phyloP scores from a whole-genome alignment of 2,329 filamentous ascomycete species.

The Chrysosporium queenslandicum region DNA sequence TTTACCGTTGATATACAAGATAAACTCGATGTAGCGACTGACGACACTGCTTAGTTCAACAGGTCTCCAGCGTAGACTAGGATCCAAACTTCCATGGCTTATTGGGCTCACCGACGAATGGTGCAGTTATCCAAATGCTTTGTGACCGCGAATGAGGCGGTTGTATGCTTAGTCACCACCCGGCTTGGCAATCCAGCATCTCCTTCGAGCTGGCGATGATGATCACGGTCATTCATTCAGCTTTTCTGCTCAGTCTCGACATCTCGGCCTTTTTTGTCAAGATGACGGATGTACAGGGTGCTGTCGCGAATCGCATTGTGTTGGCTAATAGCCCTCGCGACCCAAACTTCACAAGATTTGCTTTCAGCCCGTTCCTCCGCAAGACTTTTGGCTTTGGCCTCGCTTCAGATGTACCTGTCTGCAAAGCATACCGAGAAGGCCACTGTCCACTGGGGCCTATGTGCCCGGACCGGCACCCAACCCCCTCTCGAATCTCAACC shows the following conservation, averaged over 20 bases:
- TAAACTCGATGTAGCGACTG: too few relatives aligned
- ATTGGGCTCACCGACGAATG: too few relatives aligned
- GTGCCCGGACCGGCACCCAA: slow-evolving; percentile 74
- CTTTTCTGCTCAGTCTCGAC: background rate
- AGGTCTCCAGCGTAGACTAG: too few relatives aligned
- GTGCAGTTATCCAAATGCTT: too few relatives aligned
- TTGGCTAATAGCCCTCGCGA: slow-evolving; percentile 29
- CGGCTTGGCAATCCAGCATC: too few relatives aligned
- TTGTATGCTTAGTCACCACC: too few relatives aligned
- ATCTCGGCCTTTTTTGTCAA: background rate
- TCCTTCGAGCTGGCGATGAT: too few relatives aligned
- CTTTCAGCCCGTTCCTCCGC: slow-evolving; percentile 76
- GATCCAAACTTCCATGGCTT: too few relatives aligned
- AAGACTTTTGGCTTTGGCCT: slow-evolving; percentile 77
- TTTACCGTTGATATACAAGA: too few relatives aligned
- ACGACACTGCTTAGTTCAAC: too few relatives aligned
- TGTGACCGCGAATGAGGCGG: too few relatives aligned
- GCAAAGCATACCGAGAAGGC: slow-evolving; percentile 74
- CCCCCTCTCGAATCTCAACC: slow-evolving; percentile 37
- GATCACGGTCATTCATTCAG: background rate
- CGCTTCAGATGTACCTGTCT: slow-evolving; percentile 65
- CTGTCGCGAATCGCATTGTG: slow-evolving; percentile 29
- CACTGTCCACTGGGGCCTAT: slow-evolving; percentile 76
- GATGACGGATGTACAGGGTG: slow-evolving; percentile 30
- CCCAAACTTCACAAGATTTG: slow-evolving; percentile 55